Evolutionary conservation across 176 grass and related monocot species (phyloP), one percentile per base, ranked within the genome.

Genomic region (Poa pratensis): DNA sequence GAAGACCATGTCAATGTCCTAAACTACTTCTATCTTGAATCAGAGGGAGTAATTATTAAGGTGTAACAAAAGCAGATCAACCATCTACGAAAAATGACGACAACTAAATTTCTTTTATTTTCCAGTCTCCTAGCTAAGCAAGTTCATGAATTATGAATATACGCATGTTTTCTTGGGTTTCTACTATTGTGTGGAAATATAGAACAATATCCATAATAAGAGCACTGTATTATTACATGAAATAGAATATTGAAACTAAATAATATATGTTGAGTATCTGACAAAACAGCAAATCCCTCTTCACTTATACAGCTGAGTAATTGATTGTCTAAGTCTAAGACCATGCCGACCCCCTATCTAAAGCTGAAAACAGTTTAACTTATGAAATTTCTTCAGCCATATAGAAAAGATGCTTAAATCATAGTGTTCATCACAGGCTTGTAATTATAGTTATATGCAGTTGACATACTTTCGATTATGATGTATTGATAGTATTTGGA

Each of bases 231-330:
- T 61, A 74, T 46, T 73, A 34, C 27, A 34, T 20, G 23, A 60
- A 61, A 61, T 32, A 15, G 12, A 13, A 73, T 17, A 61, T 1
- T 3, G 1, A 75, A 60, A 73, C 81, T 50, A 83, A 74, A 62
- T 74, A 83, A 75, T 54, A 12, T 73, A 46, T 59, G 32, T 3
- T 59, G 34, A 1, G 15, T 74, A 83, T 60, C 40, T 61, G 46
- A 73, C 53, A 46, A 6, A 60, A 18, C 54, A 62, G 40, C 40
- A 74, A 20, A 83, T 62, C 19, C 11, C 34, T 62, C 70, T 62
- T 82, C 68, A 82, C 51, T 73, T 63, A 37, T 78, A 48, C 9
- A 42, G 57, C 12, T 59, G 35, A 58, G 51, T 9, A 27, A 54
- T 34, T 8, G 0, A 37, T 22, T 53, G 14, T 23, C 28, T 67